Base-by-base conservation (phyloP, 2,329 filamentous ascomycete genomes). In the Sporothrix variecibatus region DNA sequence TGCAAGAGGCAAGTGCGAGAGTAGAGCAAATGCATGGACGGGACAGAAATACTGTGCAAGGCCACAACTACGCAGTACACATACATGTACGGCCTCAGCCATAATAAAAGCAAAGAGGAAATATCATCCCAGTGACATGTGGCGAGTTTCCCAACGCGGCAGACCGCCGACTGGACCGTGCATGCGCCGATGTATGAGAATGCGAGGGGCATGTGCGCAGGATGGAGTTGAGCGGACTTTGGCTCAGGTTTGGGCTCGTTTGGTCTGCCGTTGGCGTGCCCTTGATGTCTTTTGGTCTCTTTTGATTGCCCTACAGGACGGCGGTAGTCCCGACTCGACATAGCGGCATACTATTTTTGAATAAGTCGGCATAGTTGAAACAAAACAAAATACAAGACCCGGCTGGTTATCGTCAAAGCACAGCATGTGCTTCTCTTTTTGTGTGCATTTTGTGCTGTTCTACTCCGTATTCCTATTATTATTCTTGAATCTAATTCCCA, bases 171-270 rank as follows among this genome's bases (percentile, higher is more conserved):
- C 60, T 40, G n/a, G 23, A 53, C 51, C 51, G 49, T 53, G 60
- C 60, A 62, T 38, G 28, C 28, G 56, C 56, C n/a, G 7, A 4
- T 60, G 56, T 60, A 2, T 12, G 28, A 64, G 31, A 28, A 64
- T n/a, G 60, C 31, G 34, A 40, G 60, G 60, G 60, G 60, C 60
- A 65, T 65, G 60, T 65, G 60, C 60, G 56, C 56, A 38, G 28
- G 28, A 60, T 60, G 26, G 1, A 20, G 51, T 56, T 31, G 11
- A 15, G 23, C 53, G 49, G 12, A 53, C 49, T 20, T 53, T 15
- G 20, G 49, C 49, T n/a, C 51, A 1, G 51, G 9, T 23, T 49
- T 49, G 15, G 46, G 15, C 46, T 49, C 15, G 46, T 20, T 15
- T 49, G 8, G 46, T 20, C 46, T 49, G 38, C 9, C 38, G 38